Conservation (phyloP, 1,284 basidiomycete genomes). For the Ganoderma resinaceum region DNA sequence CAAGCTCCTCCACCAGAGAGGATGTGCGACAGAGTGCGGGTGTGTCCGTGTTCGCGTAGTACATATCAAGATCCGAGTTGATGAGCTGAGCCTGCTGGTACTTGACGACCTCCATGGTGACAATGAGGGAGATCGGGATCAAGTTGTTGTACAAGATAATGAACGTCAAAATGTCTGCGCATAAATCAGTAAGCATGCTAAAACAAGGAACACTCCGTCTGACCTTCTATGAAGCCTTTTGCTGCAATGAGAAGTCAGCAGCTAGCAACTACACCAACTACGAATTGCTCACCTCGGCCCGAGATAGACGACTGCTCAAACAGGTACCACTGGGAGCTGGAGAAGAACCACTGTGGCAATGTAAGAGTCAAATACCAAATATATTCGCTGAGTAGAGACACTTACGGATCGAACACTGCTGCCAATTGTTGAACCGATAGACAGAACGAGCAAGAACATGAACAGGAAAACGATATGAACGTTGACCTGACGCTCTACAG, state of each 20-base stretch:
- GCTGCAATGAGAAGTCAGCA: conserved; percentile 50
- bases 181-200: conserved; percentile 11
- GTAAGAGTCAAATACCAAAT: background rate
- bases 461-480: conserved; percentile 97
- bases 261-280: background rate
- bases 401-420: conserved; percentile 80
- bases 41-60: conserved; percentile 93
- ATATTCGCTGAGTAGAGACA: conserved; percentile 6
- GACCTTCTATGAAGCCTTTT: conserved; percentile 81
- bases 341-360: conserved; percentile 76
- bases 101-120: conserved; percentile 99
- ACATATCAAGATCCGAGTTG: conserved; percentile 97
- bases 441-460: conserved; percentile 85
- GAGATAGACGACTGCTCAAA: conserved; percentile 61
- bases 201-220: background rate
- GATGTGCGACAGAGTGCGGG: conserved; percentile 97
- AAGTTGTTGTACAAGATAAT: conserved; percentile 99
- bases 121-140: conserved; percentile 98
- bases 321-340: conserved; percentile 86
- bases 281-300: conserved; percentile 57
- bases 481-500: conserved; percentile 97
- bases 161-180: conserved; percentile 92
- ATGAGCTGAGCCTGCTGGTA: conserved; percentile 97
- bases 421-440: conserved; percentile 92
- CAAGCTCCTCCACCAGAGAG: conserved; percentile 97